phyloP scores from a whole-genome alignment of 1,284 basidiomycete genomes.

The Athelia psychrophila region DNA sequence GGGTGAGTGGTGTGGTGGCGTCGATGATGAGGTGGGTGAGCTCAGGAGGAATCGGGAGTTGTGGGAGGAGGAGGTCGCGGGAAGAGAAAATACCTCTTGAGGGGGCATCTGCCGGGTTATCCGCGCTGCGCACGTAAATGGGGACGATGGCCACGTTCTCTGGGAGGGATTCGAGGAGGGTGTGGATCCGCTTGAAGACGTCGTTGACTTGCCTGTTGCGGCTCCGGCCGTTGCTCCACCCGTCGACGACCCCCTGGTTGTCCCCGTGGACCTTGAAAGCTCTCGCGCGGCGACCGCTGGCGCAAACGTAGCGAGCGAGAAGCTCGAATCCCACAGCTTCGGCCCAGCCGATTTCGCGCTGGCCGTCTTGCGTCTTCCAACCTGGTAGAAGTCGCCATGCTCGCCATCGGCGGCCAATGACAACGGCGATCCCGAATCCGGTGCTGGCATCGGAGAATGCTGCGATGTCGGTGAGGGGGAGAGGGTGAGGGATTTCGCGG shows the following conservation, averaged over 20 bases:
- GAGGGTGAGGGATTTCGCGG: constrained; percentile 24
- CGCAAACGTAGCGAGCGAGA: constrained; percentile 21
- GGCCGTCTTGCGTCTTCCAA: constrained; percentile 21
- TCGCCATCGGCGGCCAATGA: constrained; percentile 29
- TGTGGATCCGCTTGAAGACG: constrained; percentile 21
- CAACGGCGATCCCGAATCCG: constrained; percentile 27
- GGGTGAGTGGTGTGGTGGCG: background rate
- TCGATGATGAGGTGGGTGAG: constrained; percentile 10
- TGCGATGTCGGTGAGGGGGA: constrained; percentile 17
- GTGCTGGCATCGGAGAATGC: constrained; percentile 45
- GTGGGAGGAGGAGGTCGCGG: constrained; percentile 12
- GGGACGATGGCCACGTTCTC: constrained; percentile 8
- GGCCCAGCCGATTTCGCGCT: constrained; percentile 31
- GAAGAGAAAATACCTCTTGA: constrained; percentile 13
- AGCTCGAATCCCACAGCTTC: constrained; percentile 35
- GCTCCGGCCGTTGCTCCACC: constrained; percentile 34
- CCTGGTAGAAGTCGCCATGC: constrained; percentile 33
- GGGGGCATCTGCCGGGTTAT: constrained; percentile 19
- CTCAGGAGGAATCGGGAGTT: constrained; percentile 8
- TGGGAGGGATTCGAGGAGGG: background rate
- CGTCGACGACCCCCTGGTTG: constrained; percentile 36
- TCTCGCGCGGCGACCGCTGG: background rate
- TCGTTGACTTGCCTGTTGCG: constrained; percentile 21
- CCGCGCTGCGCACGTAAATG: constrained; percentile 23
- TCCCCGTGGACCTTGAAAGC: constrained; percentile 29